phyloP scores from a whole-genome alignment of 805 yeast genomes.

The Lipomyces oligophaga region DNA sequence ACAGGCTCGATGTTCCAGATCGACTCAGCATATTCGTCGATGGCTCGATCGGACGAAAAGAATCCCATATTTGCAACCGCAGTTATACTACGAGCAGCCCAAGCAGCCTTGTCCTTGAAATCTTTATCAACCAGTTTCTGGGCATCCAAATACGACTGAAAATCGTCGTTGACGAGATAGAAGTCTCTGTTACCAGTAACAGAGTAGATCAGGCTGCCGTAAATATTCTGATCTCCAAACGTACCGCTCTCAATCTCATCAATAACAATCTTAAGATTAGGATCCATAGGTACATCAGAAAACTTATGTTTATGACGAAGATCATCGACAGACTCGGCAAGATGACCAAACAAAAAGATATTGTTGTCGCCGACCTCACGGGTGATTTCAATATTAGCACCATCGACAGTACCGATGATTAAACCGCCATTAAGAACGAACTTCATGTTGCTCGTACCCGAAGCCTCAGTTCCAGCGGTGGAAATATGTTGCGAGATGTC shows the following conservation, averaged over 20 bases:
- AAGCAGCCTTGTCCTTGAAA: constrained; percentile 59
- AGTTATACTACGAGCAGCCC: constrained; percentile 72
- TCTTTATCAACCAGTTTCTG: constrained; percentile 72
- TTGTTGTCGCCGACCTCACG: constrained; percentile 92
- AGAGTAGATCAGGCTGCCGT: constrained; percentile 62
- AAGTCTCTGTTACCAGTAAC: constrained; percentile 64
- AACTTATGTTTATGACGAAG: constrained; percentile 70
- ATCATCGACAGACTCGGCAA: constrained; percentile 85
- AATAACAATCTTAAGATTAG: constrained; percentile 59
- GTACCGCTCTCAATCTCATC: constrained; percentile 59
- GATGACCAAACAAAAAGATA: constrained; percentile 85
- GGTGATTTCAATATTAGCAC: constrained; percentile 93
- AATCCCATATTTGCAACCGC: constrained; percentile 92
- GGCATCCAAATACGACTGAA: constrained; percentile 79
- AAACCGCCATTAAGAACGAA: constrained; percentile 92
- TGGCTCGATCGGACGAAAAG: constrained; percentile 86
- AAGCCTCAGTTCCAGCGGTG: constrained; percentile 96
- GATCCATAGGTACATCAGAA: constrained; percentile 58
- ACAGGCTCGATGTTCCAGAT: constrained; percentile 89
- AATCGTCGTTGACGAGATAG: constrained; percentile 84
- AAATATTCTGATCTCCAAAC: constrained; percentile 65
- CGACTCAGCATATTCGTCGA: constrained; percentile 84
- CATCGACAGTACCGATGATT: constrained; percentile 92
- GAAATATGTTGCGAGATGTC: constrained; percentile 92
- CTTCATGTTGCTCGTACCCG: constrained; percentile 95